Conservation (phyloP, 306 rosid species). For the Trifolium subterraneum region DNA sequence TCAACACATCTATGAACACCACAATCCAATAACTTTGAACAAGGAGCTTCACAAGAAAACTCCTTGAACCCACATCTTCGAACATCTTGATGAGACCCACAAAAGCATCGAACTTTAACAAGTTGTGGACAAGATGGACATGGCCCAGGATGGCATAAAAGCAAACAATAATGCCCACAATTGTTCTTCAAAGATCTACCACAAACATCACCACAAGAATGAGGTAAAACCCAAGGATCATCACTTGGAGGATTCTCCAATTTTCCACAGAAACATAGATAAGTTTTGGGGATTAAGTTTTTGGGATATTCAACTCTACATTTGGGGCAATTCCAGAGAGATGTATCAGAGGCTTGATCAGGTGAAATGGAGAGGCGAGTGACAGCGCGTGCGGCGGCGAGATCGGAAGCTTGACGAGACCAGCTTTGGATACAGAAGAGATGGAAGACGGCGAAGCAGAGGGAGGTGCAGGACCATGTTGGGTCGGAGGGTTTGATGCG, state of each 20-base stretch:
- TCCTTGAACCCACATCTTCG: conserved; percentile 81
- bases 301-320: conserved; percentile 74
- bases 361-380: conserved; percentile 71
- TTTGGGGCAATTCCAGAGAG: conserved; percentile 93
- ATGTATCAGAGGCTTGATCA: conserved; percentile 52
- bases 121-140: conserved; percentile 92
- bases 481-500: conserved; percentile 82
- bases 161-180: conserved; percentile 83
- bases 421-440: conserved; percentile 91
- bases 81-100: conserved; percentile 66
- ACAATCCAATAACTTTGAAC: conserved; percentile 69
- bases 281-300: conserved; percentile 69
- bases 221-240: conserved; percentile 94
- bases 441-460: conserved; percentile 92
- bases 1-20: conserved; percentile 65
- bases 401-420: conserved; percentile 84
- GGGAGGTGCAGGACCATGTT: conserved; percentile 90
- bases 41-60: conserved; percentile 64
- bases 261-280: conserved; percentile 83
- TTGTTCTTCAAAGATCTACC: conserved; percentile 67
- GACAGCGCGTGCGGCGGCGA: conserved; percentile 75
- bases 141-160: conserved; percentile 94
- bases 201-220: conserved; percentile 91
- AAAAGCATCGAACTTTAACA: conserved; percentile 73
- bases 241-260: conserved; percentile 76